A percentile compares a stretch with the other conserved stretches of the same genome.
Evolutionary conservation across 176 grass and related monocot species (phyloP).

Genomic region (Dactylis glomerata): DNA sequence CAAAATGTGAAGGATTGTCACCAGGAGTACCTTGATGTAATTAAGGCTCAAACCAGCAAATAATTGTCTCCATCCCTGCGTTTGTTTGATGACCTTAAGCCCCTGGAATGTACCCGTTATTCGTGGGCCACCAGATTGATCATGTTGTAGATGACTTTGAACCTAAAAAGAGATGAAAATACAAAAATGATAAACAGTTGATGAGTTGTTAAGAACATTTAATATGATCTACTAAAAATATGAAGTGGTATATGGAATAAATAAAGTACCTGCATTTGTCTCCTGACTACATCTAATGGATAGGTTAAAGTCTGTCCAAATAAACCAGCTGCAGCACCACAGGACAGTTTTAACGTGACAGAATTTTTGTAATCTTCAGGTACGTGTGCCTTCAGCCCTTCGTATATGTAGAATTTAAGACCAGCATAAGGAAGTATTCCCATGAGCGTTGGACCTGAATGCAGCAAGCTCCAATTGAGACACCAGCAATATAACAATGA

Average conservation of each 20-base stretch:
- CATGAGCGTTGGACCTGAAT: conserved; percentile 77
- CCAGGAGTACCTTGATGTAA: conserved; percentile 64
- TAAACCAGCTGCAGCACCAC: conserved; percentile 93
- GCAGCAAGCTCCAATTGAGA: conserved; percentile 22
- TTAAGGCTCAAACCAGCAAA: conserved; percentile 88
- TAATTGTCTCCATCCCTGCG: conserved; percentile 70
- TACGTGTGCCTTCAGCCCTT: conserved; percentile 79
- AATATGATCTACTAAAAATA: not conserved
- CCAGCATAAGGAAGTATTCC: conserved; percentile 98
- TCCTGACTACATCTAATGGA: conserved; percentile 93
- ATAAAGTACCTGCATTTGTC: conserved; percentile 88
- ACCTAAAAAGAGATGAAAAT: conserved; percentile 25
- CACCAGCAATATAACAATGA: not conserved
- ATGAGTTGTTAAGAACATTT: not conserved
- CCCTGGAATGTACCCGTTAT: conserved; percentile 69
- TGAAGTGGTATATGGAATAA: not conserved
- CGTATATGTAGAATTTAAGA: conserved; percentile 99
- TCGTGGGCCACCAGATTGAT: conserved; percentile 34
- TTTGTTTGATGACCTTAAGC: conserved; percentile 45
- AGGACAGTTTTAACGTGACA: conserved; percentile 70
- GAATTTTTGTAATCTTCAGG: conserved; percentile 89
- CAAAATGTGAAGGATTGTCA: not conserved
- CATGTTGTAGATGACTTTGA: conserved; percentile 48
- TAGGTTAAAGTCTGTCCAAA: conserved; percentile 98
- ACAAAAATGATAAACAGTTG: not conserved